These are phyloP conservation scores for Microbotryum intermedium DNA, from an alignment of 1,284 basidiomycete species.

Conservation along the genomic window DNA sequence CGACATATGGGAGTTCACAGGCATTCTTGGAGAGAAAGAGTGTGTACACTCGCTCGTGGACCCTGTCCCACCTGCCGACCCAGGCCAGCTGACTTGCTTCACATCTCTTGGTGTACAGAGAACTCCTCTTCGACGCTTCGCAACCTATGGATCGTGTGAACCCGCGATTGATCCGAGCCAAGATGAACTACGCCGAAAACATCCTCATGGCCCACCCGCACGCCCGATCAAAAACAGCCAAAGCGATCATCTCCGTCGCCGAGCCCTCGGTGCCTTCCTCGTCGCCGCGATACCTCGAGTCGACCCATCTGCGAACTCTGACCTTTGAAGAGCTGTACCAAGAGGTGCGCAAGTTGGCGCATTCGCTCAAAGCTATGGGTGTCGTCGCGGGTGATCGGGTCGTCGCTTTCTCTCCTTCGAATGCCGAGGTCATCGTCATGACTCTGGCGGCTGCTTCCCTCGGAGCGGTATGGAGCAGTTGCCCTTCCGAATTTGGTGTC, in stretches of 20 bases:
- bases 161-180: conserved; percentile 14
- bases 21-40: conserved; percentile 26
- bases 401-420: conserved; percentile 29
- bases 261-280: conserved; percentile 17
- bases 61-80: background rate
- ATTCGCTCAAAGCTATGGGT: conserved; percentile 17
- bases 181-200: conserved; percentile 45
- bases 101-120: background rate
- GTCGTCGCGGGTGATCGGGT: conserved; percentile 28
- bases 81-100: background rate
- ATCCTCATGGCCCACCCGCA: conserved; percentile 47
- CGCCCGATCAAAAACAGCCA: conserved; percentile 17
- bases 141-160: conserved; percentile 23
- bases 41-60: background rate
- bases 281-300: conserved; percentile 7
- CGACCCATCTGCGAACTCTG: conserved; percentile 16
- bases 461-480: conserved; percentile 68
- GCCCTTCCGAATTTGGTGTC: conserved; percentile 78
- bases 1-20: conserved; percentile 20
- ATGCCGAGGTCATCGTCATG: conserved; percentile 29
- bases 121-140: conserved; percentile 22
- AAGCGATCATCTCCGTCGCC: conserved; percentile 26
- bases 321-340: conserved; percentile 30
- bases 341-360: conserved; percentile 26
- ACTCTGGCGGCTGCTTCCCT: conserved; percentile 56